A percentile compares a stretch with the other conserved stretches of the same genome.
Evolutionary conservation across 306 rosid genomes (phyloP).

Genomic region (Begonia loranthoides): DNA sequence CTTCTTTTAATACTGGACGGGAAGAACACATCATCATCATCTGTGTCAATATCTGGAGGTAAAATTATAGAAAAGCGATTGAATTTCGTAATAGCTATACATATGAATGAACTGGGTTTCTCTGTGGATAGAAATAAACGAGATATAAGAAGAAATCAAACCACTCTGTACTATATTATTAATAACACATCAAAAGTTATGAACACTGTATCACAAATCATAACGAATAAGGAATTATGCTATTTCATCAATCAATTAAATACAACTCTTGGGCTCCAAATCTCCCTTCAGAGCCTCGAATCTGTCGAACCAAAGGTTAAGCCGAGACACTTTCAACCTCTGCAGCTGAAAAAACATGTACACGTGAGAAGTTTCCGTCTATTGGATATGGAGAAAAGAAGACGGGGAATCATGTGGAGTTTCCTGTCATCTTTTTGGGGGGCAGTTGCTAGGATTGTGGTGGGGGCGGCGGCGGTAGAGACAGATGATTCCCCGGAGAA

Average conservation of each 20-base stretch:
- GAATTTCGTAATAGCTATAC: no score
- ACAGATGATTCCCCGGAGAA: not conserved
- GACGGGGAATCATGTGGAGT: not conserved
- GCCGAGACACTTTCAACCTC: not conserved
- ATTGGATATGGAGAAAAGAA: no score
- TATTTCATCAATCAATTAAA: not conserved
- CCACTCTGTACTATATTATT: no score
- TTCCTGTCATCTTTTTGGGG: not conserved
- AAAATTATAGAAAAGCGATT: no score
- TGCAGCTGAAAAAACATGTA: not conserved
- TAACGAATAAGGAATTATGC: not conserved
- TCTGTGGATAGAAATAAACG: no score
- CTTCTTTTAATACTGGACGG: no score
- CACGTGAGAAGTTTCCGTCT: not conserved
- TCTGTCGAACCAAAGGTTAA: not conserved
- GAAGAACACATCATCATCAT: no score
- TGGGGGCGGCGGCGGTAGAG: not conserved
- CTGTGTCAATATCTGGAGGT: no score
- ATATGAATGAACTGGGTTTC: no score
- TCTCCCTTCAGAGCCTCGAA: not conserved
- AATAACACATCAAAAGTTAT: no score
- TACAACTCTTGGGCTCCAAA: not conserved
- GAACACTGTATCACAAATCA: no score
- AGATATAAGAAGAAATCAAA: no score
- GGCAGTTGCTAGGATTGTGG: not conserved